Percentiles rank a stretch among this genome's conserved stretches.
Evolutionary conservation across 495 filamentous ascomycete species (phyloP).

Genomic region (Annulohypoxylon moriforme): DNA sequence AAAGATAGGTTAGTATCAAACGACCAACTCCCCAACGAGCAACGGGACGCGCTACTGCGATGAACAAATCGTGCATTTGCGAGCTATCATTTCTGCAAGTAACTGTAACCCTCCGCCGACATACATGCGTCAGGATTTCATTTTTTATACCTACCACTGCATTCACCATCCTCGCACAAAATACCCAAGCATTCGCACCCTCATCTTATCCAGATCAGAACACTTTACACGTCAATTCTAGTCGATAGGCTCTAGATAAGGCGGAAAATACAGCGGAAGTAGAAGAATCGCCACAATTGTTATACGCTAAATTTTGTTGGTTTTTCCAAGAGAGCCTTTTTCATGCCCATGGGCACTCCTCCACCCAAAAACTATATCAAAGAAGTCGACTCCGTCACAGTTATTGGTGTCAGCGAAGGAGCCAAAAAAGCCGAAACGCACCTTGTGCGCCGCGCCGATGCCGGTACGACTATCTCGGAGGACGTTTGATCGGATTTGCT

Average conservation of each 20-base stretch:
- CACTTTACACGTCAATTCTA: background rate
- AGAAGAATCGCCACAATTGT: conserved; percentile 23
- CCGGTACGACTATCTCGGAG: conserved; percentile 30
- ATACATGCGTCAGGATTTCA: background rate
- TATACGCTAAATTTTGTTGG: background rate
- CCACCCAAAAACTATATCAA: background rate
- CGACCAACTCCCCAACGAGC: conserved; percentile 21
- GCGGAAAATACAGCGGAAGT: conserved; percentile 4
- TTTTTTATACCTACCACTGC: background rate
- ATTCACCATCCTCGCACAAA: conserved; percentile 8
- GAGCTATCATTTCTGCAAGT: conserved; percentile 10
- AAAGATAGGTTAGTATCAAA: conserved; percentile 21
- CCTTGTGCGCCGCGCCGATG: conserved; percentile 38
- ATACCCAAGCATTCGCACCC: conserved; percentile 18
- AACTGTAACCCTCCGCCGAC: conserved; percentile 19
- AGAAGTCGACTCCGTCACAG: background rate
- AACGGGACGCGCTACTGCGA: conserved; percentile 13
- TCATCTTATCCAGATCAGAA: background rate
- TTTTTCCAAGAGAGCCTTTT: background rate
- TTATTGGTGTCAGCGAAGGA: conserved; percentile 7
- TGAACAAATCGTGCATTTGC: conserved; percentile 34
- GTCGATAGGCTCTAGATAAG: conserved; percentile 40
- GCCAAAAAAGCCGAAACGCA: conserved; percentile 6
- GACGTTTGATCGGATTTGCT: conserved; percentile 1
- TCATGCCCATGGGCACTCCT: background rate